Base-by-base conservation (phyloP, 495 filamentous ascomycete species). In the Penicillium mononematosum region DNA sequence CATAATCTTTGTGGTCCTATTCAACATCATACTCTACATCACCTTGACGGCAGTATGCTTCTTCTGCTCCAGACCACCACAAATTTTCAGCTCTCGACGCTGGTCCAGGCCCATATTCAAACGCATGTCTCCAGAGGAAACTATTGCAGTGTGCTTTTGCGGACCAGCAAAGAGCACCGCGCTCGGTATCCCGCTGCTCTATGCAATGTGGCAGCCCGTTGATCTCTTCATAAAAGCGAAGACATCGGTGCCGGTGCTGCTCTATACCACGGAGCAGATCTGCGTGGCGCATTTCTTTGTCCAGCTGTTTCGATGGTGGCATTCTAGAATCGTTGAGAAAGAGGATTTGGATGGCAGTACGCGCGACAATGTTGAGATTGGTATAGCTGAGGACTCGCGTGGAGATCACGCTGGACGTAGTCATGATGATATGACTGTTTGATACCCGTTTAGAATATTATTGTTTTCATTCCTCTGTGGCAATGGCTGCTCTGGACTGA, bases 201-300 rank as follows among this genome's bases (percentile, higher is more conserved):
- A 79, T 58, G 74, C 80, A 9, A 81, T 83, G 79, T 83, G 79
- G 79, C 67, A 69, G 12, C 70, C 76, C 1, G 58, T 80, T 12
- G 77, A 82, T 55, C 70, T 81, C 17, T 77, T 74, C 44, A 71
- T 71, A 5, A 80, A 78, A 59, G 70, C 80, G 2, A 79, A 77
- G 36, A 81, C 80, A 12, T 78, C 79, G 17, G 74, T 83, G 14
- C 80, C 79, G 2, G 80, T 83, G 8, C 55, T 83, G 46, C 64
- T 83, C 39, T 83, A 83, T 55, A 83, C 81, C 42, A 79, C 81
- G 16, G 80, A 83, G 67, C 80, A 83, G 61, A 75, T 82, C 5
- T 81, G 77, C 43, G 68, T 83, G 46, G 81, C 80, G 17, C 78
- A 83, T 62, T 73, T 81, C 53, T 77, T 83, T 49, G 80, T 82